Base-by-base conservation (phyloP, 768 basidiomycete genomes). In the Pleurotus ostreatus region DNA sequence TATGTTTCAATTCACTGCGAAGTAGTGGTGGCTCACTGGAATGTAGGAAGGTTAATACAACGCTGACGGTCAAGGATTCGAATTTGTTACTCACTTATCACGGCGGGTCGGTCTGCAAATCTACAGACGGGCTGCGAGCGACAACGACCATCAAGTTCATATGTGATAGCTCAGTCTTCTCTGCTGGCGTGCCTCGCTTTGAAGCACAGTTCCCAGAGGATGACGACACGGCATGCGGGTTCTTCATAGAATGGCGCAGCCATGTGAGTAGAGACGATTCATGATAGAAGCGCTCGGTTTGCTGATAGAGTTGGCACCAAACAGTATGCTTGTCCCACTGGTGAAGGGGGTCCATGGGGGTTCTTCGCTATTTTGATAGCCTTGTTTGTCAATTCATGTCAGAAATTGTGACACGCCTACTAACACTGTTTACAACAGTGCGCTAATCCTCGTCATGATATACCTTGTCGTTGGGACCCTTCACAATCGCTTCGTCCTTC, bases 161-260 rank as follows among this genome's bases (percentile, higher is more conserved):
- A 23, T 95, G 93, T 66, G 90, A 92, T 58, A 75, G 74, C 9
- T 76, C 81, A 2, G 80, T 85, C 5, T 83, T 80, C 62, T 78
- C 79, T 5, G 68, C 71, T 49, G 88, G 88, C 61, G 65, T 59
- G 60, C 78, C 79, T 8, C 65, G 72, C 15, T 75, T 94, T 3
- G 68, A 92, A 2, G 85, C 82, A 1, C 83, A 88, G 48, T 79
- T 92, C 20, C 89, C 89, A 4, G 82, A 83, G 6, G 78, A 81
- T 30, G 83, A 87, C 34, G 80, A 85, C 7, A 65, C 65, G 23
- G 83, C 82, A n/a, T 95, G 93, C 67, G 80, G 84, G 11, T 94
- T 86, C 66, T 81, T 88, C 57, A 70, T 95, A 39, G 91, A 94
- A 72, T 95, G 93, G 93, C 75, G 79, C 55, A 93, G 89, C 4